Percentiles rank a stretch among this genome's conserved stretches.
These are phyloP conservation scores for Backusella tuberculispora DNA, from an alignment of 192 early-diverging fungal genomes.

Conservation along the genomic window DNA sequence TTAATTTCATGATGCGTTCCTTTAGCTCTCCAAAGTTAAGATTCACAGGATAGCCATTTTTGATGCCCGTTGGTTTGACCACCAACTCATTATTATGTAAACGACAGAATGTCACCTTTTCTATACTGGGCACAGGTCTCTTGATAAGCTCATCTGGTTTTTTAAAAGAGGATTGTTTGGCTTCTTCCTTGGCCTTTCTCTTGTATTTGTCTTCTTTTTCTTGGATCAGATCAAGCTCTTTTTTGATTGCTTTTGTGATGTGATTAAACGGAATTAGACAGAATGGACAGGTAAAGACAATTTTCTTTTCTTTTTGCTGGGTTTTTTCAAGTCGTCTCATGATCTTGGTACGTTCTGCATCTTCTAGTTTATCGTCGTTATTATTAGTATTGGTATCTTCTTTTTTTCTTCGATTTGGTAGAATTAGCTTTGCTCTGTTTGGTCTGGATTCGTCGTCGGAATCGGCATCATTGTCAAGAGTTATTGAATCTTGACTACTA, in stretches of 20 bases:
- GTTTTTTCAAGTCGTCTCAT: background rate
- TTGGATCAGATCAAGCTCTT: background rate
- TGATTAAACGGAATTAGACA: background rate
- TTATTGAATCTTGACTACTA: no score
- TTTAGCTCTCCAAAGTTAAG: conserved; percentile 46
- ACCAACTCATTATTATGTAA: conserved; percentile 45
- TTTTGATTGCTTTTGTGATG: background rate
- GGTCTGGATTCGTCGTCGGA: background rate
- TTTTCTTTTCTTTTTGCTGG: background rate
- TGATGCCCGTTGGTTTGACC: conserved; percentile 45
- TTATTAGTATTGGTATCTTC: background rate
- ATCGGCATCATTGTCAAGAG: background rate
- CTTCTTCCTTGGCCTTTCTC: background rate
- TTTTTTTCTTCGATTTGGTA: background rate
- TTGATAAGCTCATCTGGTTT: background rate
- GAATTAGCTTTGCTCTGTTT: background rate
- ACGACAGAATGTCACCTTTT: conserved; percentile 44
- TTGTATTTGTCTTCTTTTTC: background rate
- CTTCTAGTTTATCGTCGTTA: background rate
- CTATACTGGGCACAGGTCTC: background rate
- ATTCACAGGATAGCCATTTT: conserved; percentile 39
- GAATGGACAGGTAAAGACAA: background rate
- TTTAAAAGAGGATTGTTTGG: background rate
- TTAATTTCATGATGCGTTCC: conserved; percentile 38
- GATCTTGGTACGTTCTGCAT: background rate